phyloP scores from a whole-genome alignment of 179 eudicot genomes.

The Silene coronaria region DNA sequence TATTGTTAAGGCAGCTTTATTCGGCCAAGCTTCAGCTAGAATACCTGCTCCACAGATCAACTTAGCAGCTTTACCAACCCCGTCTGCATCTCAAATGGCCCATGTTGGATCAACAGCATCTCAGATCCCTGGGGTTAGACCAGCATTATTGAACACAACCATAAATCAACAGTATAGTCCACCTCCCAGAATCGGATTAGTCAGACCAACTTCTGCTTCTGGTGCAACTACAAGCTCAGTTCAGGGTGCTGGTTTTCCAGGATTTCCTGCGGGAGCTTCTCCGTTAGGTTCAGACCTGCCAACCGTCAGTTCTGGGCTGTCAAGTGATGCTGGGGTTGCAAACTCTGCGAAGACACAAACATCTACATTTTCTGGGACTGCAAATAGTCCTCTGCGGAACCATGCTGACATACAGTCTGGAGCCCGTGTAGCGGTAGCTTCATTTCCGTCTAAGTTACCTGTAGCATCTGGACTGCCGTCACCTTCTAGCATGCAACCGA shows the following conservation, averaged over 20 bases:
- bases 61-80: conserved; percentile 36
- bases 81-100: conserved; percentile 26
- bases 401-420: conserved; percentile 1
- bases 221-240: conserved; percentile 33
- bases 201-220: conserved; percentile 50
- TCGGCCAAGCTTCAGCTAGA: conserved; percentile 82
- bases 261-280: conserved; percentile 37
- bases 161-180: conserved; percentile 54
- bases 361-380: background rate
- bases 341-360: background rate
- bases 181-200: conserved; percentile 44
- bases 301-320: conserved; percentile 21
- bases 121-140: conserved; percentile 42
- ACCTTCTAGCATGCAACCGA: background rate
- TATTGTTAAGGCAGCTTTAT: conserved; percentile 79
- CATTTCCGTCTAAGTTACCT: conserved; percentile 12
- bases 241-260: conserved; percentile 45
- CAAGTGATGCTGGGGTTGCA: background rate
- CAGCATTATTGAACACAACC: conserved; percentile 34
- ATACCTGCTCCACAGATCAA: conserved; percentile 90
- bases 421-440: background rate
- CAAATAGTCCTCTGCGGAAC: background rate
- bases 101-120: conserved; percentile 29
- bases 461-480: conserved; percentile 12
- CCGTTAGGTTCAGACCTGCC: conserved; percentile 15